Percentiles rank a stretch among this genome's conserved stretches.
These are phyloP conservation scores for Bolboschoenoplectus hybrid DNA, from an alignment of 202 grass and related monocot species.

Conservation along the genomic window DNA sequence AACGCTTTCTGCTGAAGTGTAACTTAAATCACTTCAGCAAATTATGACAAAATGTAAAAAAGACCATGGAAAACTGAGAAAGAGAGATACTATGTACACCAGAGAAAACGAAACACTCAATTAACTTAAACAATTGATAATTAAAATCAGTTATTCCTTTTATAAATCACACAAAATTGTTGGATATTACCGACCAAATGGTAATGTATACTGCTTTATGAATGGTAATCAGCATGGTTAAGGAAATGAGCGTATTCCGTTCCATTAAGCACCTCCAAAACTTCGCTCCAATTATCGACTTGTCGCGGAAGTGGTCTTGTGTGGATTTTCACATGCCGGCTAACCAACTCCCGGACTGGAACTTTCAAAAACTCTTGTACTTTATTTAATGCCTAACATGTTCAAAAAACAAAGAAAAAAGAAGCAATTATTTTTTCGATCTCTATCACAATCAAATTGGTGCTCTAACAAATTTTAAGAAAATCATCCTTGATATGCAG, in stretches of 20 bases:
- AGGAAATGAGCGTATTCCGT: constrained; percentile 73
- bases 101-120: neutral
- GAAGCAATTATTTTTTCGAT: constrained; percentile 16
- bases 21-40: neutral
- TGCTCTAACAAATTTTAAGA: neutral
- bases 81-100: constrained; percentile 11
- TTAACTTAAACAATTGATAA: constrained; percentile 19
- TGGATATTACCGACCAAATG: constrained; percentile 24
- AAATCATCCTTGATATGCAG: neutral
- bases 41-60: neutral
- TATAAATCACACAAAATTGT: constrained; percentile 24
- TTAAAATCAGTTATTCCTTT: neutral
- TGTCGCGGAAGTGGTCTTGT: constrained; percentile 60
- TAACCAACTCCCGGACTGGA: constrained; percentile 58
- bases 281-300: constrained; percentile 73
- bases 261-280: constrained; percentile 61
- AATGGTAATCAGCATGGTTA: constrained; percentile 59
- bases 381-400: constrained; percentile 56
- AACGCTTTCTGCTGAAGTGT: neutral
- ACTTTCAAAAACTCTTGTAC: constrained; percentile 73
- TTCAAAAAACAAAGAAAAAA: neutral
- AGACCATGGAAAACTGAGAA: neutral
- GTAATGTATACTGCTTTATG: constrained; percentile 34
- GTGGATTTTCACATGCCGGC: constrained; percentile 93
- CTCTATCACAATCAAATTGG: neutral